Evolutionary conservation across 495 filamentous ascomycete genomes (phyloP), one percentile per base, ranked within the genome.

Genomic region (Diplogelasinospora grovesii): DNA sequence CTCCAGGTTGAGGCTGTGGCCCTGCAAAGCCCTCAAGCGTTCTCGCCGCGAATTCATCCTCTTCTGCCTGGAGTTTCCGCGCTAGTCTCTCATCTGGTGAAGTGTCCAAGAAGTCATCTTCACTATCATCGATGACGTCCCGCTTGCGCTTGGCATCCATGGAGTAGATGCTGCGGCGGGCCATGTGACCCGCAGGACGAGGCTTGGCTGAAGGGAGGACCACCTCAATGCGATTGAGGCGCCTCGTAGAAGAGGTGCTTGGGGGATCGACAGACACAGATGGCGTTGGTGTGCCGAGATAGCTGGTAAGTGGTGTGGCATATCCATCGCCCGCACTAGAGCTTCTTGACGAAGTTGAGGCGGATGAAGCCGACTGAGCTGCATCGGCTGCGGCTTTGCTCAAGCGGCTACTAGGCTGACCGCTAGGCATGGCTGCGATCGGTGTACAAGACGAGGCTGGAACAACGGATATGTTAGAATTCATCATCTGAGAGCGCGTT

Each of bases 221-320:
- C 7, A 60, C 53, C 33, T 61, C 60, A 7, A 63, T 53, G 10
- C 42, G 38, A 24, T 27, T 43, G 6, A 25, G 10, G 6, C 36
- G 34, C 41, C 45, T 36, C 11, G 16, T 22, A 14, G 36, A 42
- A 9, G 40, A 10, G 5, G 52, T 15, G 31, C 40, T 25, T 29
- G 44, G 24, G 16, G 52, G 15, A 1, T 53, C 47, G 2, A 49
- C 10, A 5, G 48, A 34, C 3, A 45, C 8, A 7, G 46, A 47
- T 1, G 65, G 63, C 3, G 56, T 61, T 0, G 83, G 78, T 7
- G 83, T 84, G 4, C 70, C 72, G 20, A 69, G 64, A 44, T 77
- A 71, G 55, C 85, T 92, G 9, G 87, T 95, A 15, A 77, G 81
- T 7, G 86, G 86, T 4, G 88, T 95, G 28, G 78, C 79, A 50